Evolutionary conservation across 2,329 filamentous ascomycete species (phyloP).

Genomic region (Pestalotiopsis sp.): DNA sequence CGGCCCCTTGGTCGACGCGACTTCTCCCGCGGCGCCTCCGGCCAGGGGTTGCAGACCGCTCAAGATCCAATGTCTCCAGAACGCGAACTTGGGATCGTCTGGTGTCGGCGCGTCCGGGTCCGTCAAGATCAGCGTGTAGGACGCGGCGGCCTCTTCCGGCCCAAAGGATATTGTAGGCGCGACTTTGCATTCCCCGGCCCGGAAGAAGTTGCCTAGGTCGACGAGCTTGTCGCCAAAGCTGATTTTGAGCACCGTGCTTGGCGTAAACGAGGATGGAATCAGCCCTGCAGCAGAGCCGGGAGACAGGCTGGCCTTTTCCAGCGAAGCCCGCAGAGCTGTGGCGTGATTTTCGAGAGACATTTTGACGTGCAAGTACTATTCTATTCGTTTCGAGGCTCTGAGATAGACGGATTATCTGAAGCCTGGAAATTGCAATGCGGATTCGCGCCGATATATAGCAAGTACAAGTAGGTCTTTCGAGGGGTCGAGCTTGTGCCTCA

Average conservation of each 20-base stretch:
- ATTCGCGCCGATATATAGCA: background rate
- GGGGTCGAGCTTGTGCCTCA: background rate
- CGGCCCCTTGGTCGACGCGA: slow-evolving; percentile 30
- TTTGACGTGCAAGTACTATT: background rate
- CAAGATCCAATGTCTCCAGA: slow-evolving; percentile 58
- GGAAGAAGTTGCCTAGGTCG: slow-evolving; percentile 41
- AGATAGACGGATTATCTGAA: background rate
- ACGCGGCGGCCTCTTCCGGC: slow-evolving; percentile 32
- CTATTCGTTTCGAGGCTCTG: background rate
- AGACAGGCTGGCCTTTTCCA: slow-evolving; percentile 40
- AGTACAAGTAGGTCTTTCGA: background rate
- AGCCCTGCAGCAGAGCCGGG: slow-evolving; percentile 41
- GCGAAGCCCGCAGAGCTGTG: slow-evolving; percentile 29
- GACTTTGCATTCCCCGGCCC: slow-evolving; percentile 35
- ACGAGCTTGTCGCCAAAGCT: slow-evolving; percentile 36
- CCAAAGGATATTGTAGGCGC: slow-evolving; percentile 38
- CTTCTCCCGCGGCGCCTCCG: slow-evolving; percentile 20
- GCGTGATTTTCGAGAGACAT: slow-evolving; percentile 27
- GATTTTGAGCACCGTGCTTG: slow-evolving; percentile 41
- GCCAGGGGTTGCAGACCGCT: slow-evolving; percentile 38
- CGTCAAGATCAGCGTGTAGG: slow-evolving; percentile 51
- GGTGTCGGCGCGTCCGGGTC: slow-evolving; percentile 60
- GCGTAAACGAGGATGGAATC: slow-evolving; percentile 44
- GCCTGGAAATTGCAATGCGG: background rate
- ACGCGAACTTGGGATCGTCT: slow-evolving; percentile 56